These are phyloP conservation scores for Phallus indusiatus DNA, from an alignment of 768 basidiomycete species.

Conservation along the genomic window DNA sequence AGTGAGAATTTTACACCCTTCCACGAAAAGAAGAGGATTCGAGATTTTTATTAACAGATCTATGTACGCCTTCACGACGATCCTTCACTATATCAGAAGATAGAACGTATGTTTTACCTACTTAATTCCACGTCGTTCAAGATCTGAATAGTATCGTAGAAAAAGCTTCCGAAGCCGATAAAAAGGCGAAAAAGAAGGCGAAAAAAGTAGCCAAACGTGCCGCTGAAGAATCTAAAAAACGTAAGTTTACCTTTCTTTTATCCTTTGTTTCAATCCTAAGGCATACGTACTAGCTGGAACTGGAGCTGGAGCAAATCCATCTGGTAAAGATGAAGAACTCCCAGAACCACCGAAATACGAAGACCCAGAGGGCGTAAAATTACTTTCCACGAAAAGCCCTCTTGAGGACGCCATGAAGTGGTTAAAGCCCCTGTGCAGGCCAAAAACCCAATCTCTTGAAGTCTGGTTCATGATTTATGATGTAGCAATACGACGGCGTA, in stretches of 20 bases:
- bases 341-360: constrained; percentile 53
- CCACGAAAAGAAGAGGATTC: constrained; percentile 12
- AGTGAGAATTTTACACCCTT: constrained; percentile 32
- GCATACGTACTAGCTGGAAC: constrained; percentile 21
- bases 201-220: constrained; percentile 67
- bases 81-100: constrained; percentile 30
- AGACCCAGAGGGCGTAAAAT: constrained; percentile 73
- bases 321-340: constrained; percentile 63
- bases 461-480: constrained; percentile 73
- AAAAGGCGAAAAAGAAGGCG: constrained; percentile 80
- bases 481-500: constrained; percentile 73
- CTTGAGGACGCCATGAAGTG: constrained; percentile 71
- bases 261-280: constrained; percentile 7
- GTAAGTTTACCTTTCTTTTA: constrained; percentile 27
- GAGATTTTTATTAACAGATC: constrained; percentile 39
- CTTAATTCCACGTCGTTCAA: constrained; percentile 18
- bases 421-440: constrained; percentile 49
- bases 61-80: constrained; percentile 65
- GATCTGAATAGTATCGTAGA: constrained; percentile 19
- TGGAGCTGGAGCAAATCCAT: constrained; percentile 23
- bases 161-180: constrained; percentile 50
- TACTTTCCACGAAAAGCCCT: constrained; percentile 51
- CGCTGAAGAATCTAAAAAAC: constrained; percentile 64
- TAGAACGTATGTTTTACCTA: constrained; percentile 30
- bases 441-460: constrained; percentile 46